Evolutionary conservation across 305 asterid species (phyloP).

Genomic region (Ajuga reptans): DNA sequence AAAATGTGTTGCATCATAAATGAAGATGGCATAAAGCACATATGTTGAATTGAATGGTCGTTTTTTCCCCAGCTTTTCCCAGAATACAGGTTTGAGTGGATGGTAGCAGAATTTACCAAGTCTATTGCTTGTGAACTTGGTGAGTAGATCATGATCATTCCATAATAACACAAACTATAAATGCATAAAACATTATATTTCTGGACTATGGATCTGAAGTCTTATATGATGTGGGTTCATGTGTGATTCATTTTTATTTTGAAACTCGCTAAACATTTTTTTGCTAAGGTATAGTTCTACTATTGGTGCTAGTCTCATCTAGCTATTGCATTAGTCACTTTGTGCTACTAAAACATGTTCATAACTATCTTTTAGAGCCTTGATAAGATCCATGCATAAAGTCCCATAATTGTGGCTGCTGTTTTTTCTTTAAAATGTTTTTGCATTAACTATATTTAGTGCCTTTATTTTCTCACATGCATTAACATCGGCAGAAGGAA

Average conservation of each 20-base stretch:
- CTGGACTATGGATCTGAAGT: conserved; percentile 4
- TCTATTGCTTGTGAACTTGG: conserved; percentile 82
- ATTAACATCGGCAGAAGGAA: conserved; percentile 15
- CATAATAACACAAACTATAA: background rate
- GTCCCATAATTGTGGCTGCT: background rate
- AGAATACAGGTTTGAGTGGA: conserved; percentile 81
- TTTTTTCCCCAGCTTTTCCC: conserved; percentile 55
- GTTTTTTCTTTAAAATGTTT: background rate
- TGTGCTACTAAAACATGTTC: conserved; percentile 7
- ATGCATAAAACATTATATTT: background rate
- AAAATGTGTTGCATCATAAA: background rate
- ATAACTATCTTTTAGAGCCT: conserved; percentile 9
- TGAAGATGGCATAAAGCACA: conserved; percentile 3
- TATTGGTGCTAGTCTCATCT: background rate
- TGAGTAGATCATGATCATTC: conserved; percentile 27
- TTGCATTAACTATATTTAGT: conserved; percentile 1
- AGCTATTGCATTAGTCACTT: conserved; percentile 17
- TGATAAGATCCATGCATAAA: conserved; percentile 1
- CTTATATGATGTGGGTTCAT: conserved; percentile 11
- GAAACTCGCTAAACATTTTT: background rate
- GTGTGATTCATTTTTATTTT: background rate
- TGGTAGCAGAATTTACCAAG: conserved; percentile 71
- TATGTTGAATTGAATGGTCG: background rate
- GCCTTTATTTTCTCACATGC: background rate
- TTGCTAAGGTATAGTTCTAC: background rate